Base-by-base conservation (phyloP, 1,139 yeast species). In the Kluyveromyces sp. region DNA sequence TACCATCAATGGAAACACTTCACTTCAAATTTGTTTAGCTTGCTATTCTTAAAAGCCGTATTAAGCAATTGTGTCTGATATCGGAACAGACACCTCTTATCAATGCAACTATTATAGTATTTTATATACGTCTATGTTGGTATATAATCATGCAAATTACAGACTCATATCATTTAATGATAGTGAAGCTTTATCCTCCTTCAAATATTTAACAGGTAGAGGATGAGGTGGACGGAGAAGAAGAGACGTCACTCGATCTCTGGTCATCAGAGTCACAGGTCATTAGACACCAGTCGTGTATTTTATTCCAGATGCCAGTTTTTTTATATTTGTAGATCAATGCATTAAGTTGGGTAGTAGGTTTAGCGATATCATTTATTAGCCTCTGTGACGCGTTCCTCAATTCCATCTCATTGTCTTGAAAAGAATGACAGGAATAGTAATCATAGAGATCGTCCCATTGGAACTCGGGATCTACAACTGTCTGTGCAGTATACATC, bases 401-500 rank as follows among this genome's bases (percentile, higher is more conserved):
- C 25, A 60, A 53, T 9, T 42, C 41, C 4, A 36, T 7, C 25
- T 60, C 58, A 4, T 44, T 38, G n/a, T 52, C 39, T 4, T 57
- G 48, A 40, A 52, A 54, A n/a, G 56, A 45, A 9, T 94, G 95
- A 9, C 96, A 96, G 31, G 94, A 80, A 64, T 87, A 89, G 63
- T 86, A 95, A 41, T 79, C 74, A 52, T 87, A 72, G 56, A 87
- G 86, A 12, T 81, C 83, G 59, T 80, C 78, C 94, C 92, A 83
- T 9, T 81, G 77, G 16, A 68, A 63, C 51, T 81, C 74, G 2
- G 53, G 43, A 34, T 49, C 45, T 8, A 44, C 39, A 60, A 88
- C 83, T 52, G 74, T 71, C 53, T 95, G 74, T n/a, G 96, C 82
- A 40, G 88, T 72, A 61, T 76, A 84, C 96, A 89, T 88, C 37